Conservation (phyloP, 371 early-diverging fungal genomes). For the Mycotypha africana region DNA sequence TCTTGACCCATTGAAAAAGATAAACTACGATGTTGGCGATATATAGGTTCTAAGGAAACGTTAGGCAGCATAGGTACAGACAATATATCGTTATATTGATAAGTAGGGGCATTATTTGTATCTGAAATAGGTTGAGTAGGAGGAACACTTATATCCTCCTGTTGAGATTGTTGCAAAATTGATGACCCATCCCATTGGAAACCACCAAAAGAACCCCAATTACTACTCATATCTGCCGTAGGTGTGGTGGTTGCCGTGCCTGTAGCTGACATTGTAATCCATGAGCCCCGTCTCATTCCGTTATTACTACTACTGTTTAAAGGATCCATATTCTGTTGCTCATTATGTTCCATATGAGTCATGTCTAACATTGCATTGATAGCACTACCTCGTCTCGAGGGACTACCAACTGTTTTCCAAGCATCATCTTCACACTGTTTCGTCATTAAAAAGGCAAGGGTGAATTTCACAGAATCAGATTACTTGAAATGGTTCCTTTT, state of each 20-base stretch:
- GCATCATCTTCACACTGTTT: no score
- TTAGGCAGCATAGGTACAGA: conserved; percentile 43
- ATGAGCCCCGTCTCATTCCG: no score
- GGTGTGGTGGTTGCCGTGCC: no score
- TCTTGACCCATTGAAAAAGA: conserved; percentile 49
- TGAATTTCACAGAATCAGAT: no score
- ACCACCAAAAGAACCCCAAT: conserved; percentile 41
- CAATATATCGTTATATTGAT: conserved; percentile 16
- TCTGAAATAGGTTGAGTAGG: not conserved
- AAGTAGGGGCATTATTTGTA: not conserved
- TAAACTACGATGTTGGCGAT: conserved; percentile 43
- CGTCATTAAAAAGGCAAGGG: no score
- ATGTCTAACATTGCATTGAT: not conserved
- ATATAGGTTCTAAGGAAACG: conserved; percentile 34
- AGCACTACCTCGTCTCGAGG: conserved; percentile 27
- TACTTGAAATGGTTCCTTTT: no score
- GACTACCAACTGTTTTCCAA: conserved; percentile 29
- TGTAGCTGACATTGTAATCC: no score
- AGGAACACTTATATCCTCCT: conserved; percentile 10
- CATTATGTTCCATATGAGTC: conserved; percentile 2
- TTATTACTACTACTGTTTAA: no score
- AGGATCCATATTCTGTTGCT: not conserved
- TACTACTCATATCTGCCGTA: not conserved
- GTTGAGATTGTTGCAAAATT: conserved; percentile 33
- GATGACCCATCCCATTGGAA: conserved; percentile 40